Evolutionary conservation across 345 rosid species (phyloP), one percentile per base, ranked within the genome.

Genomic region (Sonneratia alba): DNA sequence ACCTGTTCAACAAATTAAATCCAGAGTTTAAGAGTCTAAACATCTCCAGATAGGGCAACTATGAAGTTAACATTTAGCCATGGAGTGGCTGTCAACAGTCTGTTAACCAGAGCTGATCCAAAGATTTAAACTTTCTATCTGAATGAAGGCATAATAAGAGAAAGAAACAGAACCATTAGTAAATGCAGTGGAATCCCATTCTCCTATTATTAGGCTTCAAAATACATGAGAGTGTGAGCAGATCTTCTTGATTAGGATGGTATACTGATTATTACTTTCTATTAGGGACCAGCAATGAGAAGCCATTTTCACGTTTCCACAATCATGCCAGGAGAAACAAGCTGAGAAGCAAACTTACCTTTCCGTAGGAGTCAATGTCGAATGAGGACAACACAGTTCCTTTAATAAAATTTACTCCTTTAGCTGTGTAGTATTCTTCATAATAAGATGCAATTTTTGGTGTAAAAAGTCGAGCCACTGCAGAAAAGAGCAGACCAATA

Each of bases 381-480:
- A 92, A 85, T 42, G 96, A 88, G 65, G 92, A 85, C 79, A 92
- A 78, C 56, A 87, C 88, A 15, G 94, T 90, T 81, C 97, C 97
- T 83, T 92, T 92, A 6, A 92, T n/a, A 40, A 92, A 92, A 66
- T 86, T 82, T 71, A 90, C 94, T 64, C 97, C 96, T 84, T 88
- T 92, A 64, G 89, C 86, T 61, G 62, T 85, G 76, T 90, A 92
- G 73, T 82, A 84, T 9, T 88, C 88, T 80, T 92, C 97, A 80
- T 90, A 90, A 79, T 81, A 85, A 72, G 72, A 84, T 51, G 97
- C 96, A 47, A 92, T 90, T 77, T 87, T 90, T 24, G 92, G 97
- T 7, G 97, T 88, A 85, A 95, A 92, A 69, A 95, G 86, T 61
- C 97, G 93, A 14, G 89, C 93, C 97, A 95, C 97, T 92, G 87